A percentile compares a stretch with the other conserved stretches of the same genome.
Conservation (phyloP, 2,329 filamentous ascomycete genomes). For the Sarocladiaceae sp. region DNA sequence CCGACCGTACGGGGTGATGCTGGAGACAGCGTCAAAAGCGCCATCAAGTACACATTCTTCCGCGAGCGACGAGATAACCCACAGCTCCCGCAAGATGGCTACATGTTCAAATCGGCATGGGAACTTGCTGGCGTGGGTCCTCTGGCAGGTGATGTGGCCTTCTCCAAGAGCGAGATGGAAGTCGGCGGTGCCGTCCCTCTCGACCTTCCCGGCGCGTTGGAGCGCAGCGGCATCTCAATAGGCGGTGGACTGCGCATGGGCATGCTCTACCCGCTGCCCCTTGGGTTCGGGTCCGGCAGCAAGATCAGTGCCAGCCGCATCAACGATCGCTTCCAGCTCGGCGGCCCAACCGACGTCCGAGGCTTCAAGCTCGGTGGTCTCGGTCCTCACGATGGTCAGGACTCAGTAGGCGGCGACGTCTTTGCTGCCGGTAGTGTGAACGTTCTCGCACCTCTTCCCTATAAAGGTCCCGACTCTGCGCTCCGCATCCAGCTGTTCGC, state of each 20-base stretch:
- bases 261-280: constrained; percentile 72
- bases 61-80: constrained; percentile 78
- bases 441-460: constrained; percentile 77
- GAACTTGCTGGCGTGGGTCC: constrained; percentile 86
- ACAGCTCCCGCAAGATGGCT: constrained; percentile 75
- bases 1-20: constrained; percentile 78
- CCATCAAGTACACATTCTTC: constrained; percentile 73
- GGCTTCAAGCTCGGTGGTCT: constrained; percentile 88
- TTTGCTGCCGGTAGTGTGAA: constrained; percentile 87
- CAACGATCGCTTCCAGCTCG: constrained; percentile 92
- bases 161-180: constrained; percentile 87
- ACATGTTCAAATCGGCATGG: constrained; percentile 68
- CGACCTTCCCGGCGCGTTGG: constrained; percentile 56
- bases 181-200: constrained; percentile 70
- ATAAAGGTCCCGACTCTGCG: constrained; percentile 73
- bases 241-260: constrained; percentile 78
- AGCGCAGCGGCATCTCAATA: constrained; percentile 70
- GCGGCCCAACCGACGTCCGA: constrained; percentile 88
- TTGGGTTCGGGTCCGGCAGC: constrained; percentile 44
- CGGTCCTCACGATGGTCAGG: constrained; percentile 77
- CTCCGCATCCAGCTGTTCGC: constrained; percentile 85
- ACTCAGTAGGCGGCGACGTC: constrained; percentile 85
- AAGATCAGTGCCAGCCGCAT: constrained; percentile 65
- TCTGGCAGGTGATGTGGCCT: constrained; percentile 83
- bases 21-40: constrained; percentile 86